Conservation (phyloP, 768 basidiomycete genomes). For the Lactarius evosmus region DNA sequence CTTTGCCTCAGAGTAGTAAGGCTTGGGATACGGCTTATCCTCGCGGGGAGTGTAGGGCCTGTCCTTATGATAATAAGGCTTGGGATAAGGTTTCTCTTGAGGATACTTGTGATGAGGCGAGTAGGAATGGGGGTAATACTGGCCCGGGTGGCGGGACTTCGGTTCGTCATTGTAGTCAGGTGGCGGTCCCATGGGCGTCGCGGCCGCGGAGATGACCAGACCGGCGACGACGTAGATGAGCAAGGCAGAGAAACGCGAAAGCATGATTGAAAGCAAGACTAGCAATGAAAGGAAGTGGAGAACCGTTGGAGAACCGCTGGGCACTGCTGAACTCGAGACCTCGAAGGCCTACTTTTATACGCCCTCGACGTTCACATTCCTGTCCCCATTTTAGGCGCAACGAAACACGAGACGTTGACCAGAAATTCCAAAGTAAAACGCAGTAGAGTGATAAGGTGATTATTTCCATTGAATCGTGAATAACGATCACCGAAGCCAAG, state of each 20-base stretch:
- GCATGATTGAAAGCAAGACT: conserved; percentile 21
- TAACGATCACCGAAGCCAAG: not conserved
- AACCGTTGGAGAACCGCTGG: conserved; percentile 22
- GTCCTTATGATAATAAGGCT: not conserved
- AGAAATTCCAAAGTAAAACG: not conserved
- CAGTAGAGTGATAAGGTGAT: not conserved
- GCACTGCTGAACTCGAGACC: conserved; percentile 14
- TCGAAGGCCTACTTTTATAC: conserved; percentile 10
- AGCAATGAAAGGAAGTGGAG: conserved; percentile 13
- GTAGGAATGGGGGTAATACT: not conserved
- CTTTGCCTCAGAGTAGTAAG: not conserved
- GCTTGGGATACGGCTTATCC: not conserved
- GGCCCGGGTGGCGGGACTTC: conserved; percentile 7
- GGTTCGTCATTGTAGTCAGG: conserved; percentile 9
- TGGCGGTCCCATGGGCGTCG: conserved; percentile 10
- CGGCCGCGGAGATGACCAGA: conserved; percentile 16
- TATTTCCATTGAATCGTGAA: not conserved
- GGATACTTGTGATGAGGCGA: not conserved
- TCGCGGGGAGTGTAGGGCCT: not conserved
- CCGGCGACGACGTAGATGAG: conserved; percentile 20
- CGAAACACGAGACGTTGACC: not conserved
- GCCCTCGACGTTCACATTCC: conserved; percentile 6
- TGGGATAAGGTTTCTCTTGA: not conserved
- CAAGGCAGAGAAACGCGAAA: conserved; percentile 20
- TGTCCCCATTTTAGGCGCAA: not conserved